Conservation (phyloP, 2,329 filamentous ascomycete genomes). For the Colletotrichum sp. region DNA sequence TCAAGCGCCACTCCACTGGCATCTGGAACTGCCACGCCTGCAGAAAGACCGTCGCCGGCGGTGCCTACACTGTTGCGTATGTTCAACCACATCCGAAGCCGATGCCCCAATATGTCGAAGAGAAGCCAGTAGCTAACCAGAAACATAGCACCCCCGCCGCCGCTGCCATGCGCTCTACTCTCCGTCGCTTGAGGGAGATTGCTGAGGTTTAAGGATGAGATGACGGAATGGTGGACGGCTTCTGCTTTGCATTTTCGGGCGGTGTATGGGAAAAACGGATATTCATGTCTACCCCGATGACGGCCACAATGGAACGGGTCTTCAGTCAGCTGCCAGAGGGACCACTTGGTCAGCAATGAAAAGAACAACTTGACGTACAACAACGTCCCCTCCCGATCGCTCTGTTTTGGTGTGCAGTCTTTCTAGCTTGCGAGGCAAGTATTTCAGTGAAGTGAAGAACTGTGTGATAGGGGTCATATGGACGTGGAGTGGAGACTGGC, state of each 20-base stretch:
- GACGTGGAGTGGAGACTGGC: neutral
- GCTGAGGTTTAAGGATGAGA: conserved; percentile 78
- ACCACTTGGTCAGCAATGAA: conserved; percentile 49
- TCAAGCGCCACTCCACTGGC: conserved; percentile 88
- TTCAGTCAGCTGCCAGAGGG: conserved; percentile 37
- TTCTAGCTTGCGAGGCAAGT: neutral
- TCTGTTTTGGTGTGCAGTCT: neutral
- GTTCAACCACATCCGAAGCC: conserved; percentile 44
- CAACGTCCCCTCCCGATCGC: conserved; percentile 17
- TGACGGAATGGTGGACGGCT: conserved; percentile 31
- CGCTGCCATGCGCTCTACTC: conserved; percentile 92
- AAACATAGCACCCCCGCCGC: conserved; percentile 82
- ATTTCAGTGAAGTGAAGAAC: conserved; percentile 1
- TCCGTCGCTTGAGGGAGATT: conserved; percentile 96
- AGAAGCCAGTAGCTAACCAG: conserved; percentile 28
- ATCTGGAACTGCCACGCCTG: conserved; percentile 98
- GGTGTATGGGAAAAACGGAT: conserved; percentile 49
- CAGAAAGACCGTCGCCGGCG: conserved; percentile 88
- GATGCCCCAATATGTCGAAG: neutral
- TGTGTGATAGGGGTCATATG: neutral
- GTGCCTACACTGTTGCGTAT: conserved; percentile 96
- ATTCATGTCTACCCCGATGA: conserved; percentile 47
- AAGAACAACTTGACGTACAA: conserved; percentile 28
- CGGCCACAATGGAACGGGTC: conserved; percentile 34
- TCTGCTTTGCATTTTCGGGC: conserved; percentile 51